These are phyloP conservation scores for Acrocalymma vagum DNA, from an alignment of 2,329 filamentous ascomycete genomes.

Conservation along the genomic window DNA sequence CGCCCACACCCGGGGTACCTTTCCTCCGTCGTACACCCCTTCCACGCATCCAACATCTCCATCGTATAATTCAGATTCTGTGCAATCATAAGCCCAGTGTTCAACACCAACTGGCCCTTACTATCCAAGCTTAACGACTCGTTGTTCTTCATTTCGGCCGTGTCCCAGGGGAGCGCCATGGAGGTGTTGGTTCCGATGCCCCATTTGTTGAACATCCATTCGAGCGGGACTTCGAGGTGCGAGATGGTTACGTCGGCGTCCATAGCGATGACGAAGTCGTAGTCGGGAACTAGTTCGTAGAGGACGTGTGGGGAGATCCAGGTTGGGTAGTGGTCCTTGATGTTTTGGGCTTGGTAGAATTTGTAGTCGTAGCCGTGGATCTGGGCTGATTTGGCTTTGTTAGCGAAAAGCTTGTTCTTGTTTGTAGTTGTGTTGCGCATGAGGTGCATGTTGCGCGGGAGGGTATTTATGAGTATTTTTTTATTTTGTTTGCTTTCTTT, in stretches of 20 bases:
- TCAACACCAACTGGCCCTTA: constrained; percentile 44
- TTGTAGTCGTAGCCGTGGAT: constrained; percentile 59
- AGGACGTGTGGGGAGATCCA: constrained; percentile 56
- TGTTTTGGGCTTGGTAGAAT: constrained; percentile 48
- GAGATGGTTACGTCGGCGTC: constrained; percentile 56
- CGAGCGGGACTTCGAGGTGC: constrained; percentile 54
- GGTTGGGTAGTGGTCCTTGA: constrained; percentile 47
- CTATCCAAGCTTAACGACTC: constrained; percentile 43
- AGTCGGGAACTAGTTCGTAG: constrained; percentile 48
- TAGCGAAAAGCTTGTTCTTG: too few species aligned
- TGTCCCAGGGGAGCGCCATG: constrained; percentile 52
- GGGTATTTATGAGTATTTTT: too few species aligned
- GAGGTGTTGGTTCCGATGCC: constrained; percentile 50
- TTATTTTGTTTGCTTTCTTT: too few species aligned
- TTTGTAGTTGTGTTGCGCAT: too few species aligned
- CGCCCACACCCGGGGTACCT: constrained; percentile 33
- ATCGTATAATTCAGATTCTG: constrained; percentile 36
- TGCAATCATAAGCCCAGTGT: constrained; percentile 51
- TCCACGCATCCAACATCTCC: constrained; percentile 41
- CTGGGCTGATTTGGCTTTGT: too few species aligned
- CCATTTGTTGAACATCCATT: constrained; percentile 61
- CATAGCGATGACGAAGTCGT: constrained; percentile 55
- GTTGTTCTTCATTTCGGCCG: constrained; percentile 10
- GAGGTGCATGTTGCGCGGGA: too few species aligned
- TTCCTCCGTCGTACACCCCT: constrained; percentile 34